Evolutionary conservation across 306 rosid species (phyloP).

Genomic region (Malus orientalis): DNA sequence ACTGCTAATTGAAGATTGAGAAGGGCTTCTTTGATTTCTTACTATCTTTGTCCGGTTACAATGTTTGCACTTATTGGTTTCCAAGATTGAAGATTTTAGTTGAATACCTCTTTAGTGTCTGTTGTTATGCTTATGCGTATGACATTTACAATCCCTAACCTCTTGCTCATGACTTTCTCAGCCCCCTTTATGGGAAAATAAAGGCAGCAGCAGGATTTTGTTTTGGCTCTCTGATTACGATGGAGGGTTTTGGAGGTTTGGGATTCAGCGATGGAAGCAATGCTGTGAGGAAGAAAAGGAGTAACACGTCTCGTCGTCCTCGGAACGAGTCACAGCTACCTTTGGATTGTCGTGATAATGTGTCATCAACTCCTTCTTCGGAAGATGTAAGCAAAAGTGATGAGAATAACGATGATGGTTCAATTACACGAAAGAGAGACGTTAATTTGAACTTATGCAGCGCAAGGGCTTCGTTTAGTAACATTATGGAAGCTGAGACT

Average conservation of each 20-base stretch:
- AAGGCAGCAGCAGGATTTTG: slow-evolving; percentile 5
- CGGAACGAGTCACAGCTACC: slow-evolving; percentile 18
- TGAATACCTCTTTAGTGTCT: neutral
- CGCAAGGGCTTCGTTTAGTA: slow-evolving; percentile 13
- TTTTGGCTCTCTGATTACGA: neutral
- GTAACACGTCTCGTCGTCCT: slow-evolving; percentile 24
- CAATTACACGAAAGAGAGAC: slow-evolving; percentile 13
- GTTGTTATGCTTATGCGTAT: neutral
- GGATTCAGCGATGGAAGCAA: slow-evolving; percentile 18
- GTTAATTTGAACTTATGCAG: slow-evolving; percentile 17
- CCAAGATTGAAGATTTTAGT: neutral
- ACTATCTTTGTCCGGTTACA: neutral
- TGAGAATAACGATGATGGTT: slow-evolving; percentile 11
- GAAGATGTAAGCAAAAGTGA: slow-evolving; percentile 25
- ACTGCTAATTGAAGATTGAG: no score
- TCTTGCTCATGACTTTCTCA: neutral
- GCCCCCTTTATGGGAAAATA: neutral
- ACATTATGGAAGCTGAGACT: slow-evolving; percentile 1
- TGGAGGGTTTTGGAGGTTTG: slow-evolving; percentile 19
- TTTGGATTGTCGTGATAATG: slow-evolving; percentile 20
- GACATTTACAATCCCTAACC: neutral
- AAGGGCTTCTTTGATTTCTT: no score
- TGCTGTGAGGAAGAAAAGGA: slow-evolving; percentile 22
- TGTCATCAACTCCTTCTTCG: slow-evolving; percentile 28
- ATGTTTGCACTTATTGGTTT: neutral